Evolutionary conservation across 257 asterid genomes (phyloP).

Genomic region (Lycium barbarum): DNA sequence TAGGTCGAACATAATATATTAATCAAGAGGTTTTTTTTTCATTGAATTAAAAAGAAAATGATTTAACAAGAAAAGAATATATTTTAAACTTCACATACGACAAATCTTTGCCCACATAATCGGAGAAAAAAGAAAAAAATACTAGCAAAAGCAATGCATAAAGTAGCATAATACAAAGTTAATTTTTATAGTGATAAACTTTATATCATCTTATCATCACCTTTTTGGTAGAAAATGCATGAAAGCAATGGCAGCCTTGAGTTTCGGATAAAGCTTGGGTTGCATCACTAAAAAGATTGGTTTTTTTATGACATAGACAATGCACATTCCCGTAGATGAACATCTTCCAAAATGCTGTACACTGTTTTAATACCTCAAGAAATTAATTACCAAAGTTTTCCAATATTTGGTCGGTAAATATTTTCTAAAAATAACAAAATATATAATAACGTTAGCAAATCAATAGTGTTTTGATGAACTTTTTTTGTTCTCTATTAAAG

Average conservation of each 20-base stretch:
- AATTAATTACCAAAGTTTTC: neutral
- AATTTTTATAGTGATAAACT: constrained; percentile 17
- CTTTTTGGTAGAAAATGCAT: constrained; percentile 27
- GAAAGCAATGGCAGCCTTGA: constrained; percentile 30
- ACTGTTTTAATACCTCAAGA: neutral
- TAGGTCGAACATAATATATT: neutral
- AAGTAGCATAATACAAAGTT: constrained; percentile 12
- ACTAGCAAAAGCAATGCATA: neutral
- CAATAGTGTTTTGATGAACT: neutral
- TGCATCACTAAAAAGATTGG: neutral
- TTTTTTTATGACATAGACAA: neutral
- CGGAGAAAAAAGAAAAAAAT: neutral
- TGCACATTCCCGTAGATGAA: neutral
- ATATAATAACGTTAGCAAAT: neutral
- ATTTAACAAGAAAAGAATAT: neutral
- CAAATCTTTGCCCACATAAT: constrained; percentile 24
- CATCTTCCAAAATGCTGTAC: neutral
- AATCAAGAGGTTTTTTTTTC: neutral
- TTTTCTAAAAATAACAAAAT: neutral
- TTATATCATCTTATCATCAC: constrained; percentile 27
- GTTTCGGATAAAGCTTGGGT: constrained; percentile 30
- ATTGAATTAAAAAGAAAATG: neutral
- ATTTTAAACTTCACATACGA: neutral
- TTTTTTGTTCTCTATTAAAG: neutral
- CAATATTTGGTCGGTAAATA: neutral